Evolutionary conservation across 345 rosid species (phyloP).

Genomic region (Populus pruinosa): DNA sequence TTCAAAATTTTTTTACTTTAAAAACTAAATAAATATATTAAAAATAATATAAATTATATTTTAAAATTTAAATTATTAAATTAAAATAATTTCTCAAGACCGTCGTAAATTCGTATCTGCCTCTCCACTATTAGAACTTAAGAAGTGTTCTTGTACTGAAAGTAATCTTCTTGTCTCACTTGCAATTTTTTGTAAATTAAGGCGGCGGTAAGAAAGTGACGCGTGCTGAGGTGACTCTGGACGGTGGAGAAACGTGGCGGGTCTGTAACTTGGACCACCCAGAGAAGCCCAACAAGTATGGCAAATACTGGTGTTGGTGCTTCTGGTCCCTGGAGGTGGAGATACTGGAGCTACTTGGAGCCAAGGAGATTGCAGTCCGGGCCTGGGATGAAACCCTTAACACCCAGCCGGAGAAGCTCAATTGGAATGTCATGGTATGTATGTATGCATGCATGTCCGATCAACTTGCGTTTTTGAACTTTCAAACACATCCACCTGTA

Average conservation of each 20-base stretch:
- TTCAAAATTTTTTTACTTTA: no score
- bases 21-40: no score
- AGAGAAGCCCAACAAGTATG: slow-evolving; percentile 71
- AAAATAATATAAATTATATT: no score
- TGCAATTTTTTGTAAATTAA: slow-evolving; percentile 10
- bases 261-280: slow-evolving; percentile 67
- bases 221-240: slow-evolving; percentile 87
- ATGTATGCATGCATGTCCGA: neutral
- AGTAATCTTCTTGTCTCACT: slow-evolving; percentile 8
- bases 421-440: slow-evolving; percentile 88
- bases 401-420: slow-evolving; percentile 94
- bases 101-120: no score
- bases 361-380: slow-evolving; percentile 84
- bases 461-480: no score
- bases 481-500: no score
- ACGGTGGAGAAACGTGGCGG: slow-evolving; percentile 92
- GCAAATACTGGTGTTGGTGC: slow-evolving; percentile 95
- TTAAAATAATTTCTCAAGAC: no score
- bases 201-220: slow-evolving; percentile 96
- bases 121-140: no score
- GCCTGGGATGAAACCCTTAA: slow-evolving; percentile 92
- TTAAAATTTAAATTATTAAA: no score
- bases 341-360: slow-evolving; percentile 67
- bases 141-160: neutral
- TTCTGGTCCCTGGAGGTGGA: slow-evolving; percentile 89